These are phyloP conservation scores for Monosporozyma aerobia DNA, from an alignment of 805 yeast genomes.

Conservation along the genomic window DNA sequence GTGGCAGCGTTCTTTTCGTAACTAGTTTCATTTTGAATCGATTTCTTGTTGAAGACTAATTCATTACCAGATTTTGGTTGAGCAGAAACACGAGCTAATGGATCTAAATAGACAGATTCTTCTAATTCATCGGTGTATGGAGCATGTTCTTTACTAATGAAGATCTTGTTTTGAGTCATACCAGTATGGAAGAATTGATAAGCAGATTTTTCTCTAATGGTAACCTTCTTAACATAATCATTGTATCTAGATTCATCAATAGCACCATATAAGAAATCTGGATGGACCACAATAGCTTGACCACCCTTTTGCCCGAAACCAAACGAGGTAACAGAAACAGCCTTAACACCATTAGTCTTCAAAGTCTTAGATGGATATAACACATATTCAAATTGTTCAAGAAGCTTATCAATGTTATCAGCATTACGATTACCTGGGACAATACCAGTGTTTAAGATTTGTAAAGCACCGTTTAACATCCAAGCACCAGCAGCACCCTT, in stretches of 20 bases:
- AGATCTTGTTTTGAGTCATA: constrained; percentile 80
- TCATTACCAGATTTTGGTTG: constrained; percentile 30
- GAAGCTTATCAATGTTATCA: constrained; percentile 79
- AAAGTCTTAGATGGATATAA: constrained; percentile 90
- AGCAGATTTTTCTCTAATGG: constrained; percentile 75
- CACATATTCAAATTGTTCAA: constrained; percentile 79
- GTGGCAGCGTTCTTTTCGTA: constrained; percentile 44
- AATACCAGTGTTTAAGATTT: constrained; percentile 81
- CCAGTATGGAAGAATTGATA: constrained; percentile 95
- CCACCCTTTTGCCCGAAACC: constrained; percentile 99
- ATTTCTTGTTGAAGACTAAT: constrained; percentile 41
- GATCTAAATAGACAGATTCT: constrained; percentile 87
- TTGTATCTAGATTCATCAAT: constrained; percentile 65
- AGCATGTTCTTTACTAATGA: constrained; percentile 85
- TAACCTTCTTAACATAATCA: constrained; percentile 60
- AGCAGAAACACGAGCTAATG: constrained; percentile 54
- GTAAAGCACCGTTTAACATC: constrained; percentile 98
- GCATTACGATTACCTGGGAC: constrained; percentile 99
- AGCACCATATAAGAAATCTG: constrained; percentile 86
- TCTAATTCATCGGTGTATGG: constrained; percentile 89
- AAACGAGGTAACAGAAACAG: constrained; percentile 92
- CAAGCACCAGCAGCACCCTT: constrained; percentile 99
- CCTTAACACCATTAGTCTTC: constrained; percentile 95
- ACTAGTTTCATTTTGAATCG: constrained; percentile 37
- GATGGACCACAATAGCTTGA: constrained; percentile 83